Percentiles rank a stretch among this genome's conserved stretches.
Evolutionary conservation across 768 basidiomycete species (phyloP).

Genomic region (Tulasnella sp.): DNA sequence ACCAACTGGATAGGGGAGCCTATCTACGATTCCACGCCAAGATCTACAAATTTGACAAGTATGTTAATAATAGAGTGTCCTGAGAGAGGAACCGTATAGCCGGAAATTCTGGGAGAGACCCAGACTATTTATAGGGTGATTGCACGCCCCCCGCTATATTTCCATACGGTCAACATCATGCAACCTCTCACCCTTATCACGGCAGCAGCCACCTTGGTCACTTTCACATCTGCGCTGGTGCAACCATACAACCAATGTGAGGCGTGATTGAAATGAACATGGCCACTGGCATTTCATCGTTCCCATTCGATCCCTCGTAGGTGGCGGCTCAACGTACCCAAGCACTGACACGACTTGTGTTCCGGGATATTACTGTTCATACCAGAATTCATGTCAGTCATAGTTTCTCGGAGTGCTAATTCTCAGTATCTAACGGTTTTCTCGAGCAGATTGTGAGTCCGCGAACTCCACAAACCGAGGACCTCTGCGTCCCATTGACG

Average conservation of each 20-base stretch:
- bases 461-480: not conserved
- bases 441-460: not conserved
- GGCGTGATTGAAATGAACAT: not conserved
- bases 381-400: not conserved
- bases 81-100: too few species aligned
- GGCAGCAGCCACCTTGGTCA: not conserved
- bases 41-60: too few species aligned
- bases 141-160: too few species aligned
- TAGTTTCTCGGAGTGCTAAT: not conserved
- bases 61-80: too few species aligned
- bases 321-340: not conserved
- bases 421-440: not conserved
- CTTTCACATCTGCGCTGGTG: not conserved
- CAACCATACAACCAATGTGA: not conserved
- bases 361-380: not conserved
- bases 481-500: not conserved
- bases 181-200: not conserved
- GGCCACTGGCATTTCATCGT: too few species aligned
- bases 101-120: too few species aligned
- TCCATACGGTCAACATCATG: not conserved
- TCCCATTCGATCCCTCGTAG: not conserved
- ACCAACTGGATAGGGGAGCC: too few species aligned
- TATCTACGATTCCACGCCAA: too few species aligned
- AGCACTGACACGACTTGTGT: not conserved
- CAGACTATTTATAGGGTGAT: too few species aligned